Evolutionary conservation across 306 rosid species (phyloP), one percentile per base, ranked within the genome.

Genomic region (Pterocarpus santalinus): DNA sequence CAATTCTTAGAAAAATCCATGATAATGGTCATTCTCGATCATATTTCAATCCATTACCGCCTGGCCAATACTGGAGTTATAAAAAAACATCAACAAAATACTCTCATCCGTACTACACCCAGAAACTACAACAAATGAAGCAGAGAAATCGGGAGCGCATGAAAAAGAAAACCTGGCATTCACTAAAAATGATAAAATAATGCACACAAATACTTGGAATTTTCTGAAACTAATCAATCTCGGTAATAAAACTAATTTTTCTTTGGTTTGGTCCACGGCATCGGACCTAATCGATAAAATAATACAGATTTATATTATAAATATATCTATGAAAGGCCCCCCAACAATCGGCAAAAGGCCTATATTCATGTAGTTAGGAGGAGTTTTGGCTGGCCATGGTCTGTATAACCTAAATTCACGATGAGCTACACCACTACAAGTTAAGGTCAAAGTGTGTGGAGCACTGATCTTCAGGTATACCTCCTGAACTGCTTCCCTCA

Each of bases 401-500:
- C 85, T 11, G 74, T 84, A 78, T 80, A 80, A 15, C 86, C 80
- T 80, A 82, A 81, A 65, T 80, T 75, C 52, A 73, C 4, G 49
- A 82, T 35, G 79, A 76, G 38, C 58, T 58, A 80, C 17, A 66
- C 36, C 52, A 47, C 85, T 87, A 93, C 22, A 87, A 71, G 75
- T 84, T 90, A 60, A 93, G 96, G 82, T 93, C 96, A 64, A 92
- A 85, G 17, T 87, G 86, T 68, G 86, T 72, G 22, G 90, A 81
- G 81, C 66, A 56, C 35, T 84, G 87, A 60, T 55, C 88, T 81
- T 84, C 88, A 80, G 65, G 72, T 55, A 72, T 85, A 49, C 44
- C 80, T 61, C 85, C 89, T 62, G 87, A 82, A 79, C 79, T 75
- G 84, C 58, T 65, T 12, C 77, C 94, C 0, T 77, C 90, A 11